Conservation (phyloP, 2,329 filamentous ascomycete genomes). For the Claviceps sorghi region DNA sequence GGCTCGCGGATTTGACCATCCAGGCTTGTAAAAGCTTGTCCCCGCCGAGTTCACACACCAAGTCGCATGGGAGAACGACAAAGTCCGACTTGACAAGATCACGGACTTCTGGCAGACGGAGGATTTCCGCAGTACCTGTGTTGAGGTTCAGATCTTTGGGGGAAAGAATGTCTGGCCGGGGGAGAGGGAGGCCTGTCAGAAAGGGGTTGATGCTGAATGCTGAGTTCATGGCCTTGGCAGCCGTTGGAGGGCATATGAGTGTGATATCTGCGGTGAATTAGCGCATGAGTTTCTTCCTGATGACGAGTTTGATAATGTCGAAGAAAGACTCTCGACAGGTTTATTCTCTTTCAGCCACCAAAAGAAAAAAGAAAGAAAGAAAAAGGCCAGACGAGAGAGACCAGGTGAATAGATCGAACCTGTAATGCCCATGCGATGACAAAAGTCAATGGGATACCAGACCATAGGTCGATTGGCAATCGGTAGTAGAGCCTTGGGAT, state of each 20-base stretch:
- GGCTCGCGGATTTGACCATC: constrained; percentile 69
- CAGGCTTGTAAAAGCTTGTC: constrained; percentile 76
- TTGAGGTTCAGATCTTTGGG: constrained; percentile 65
- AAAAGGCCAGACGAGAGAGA: not conserved
- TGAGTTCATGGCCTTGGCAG: constrained; percentile 49
- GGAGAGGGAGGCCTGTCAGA: constrained; percentile 57
- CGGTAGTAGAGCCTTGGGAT: constrained; percentile 68
- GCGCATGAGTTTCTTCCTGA: not conserved
- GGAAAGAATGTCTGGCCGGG: constrained; percentile 60
- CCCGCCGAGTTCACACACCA: constrained; percentile 79
- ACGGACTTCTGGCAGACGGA: constrained; percentile 71
- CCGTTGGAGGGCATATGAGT: constrained; percentile 49
- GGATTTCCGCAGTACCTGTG: constrained; percentile 77
- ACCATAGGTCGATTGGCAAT: constrained; percentile 81
- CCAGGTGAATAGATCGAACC: constrained; percentile 30
- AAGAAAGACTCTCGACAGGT: not conserved
- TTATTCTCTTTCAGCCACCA: not conserved
- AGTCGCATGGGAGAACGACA: constrained; percentile 78
- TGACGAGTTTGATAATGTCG: not conserved
- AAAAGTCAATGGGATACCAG: constrained; percentile 79
- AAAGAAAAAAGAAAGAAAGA: not conserved
- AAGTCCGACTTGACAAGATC: constrained; percentile 73
- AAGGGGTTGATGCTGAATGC: constrained; percentile 67
- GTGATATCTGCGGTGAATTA: constrained; percentile 36
- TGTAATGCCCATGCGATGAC: constrained; percentile 65